Evolutionary conservation across 352 stramenopile genomes (phyloP).

Genomic region (Phytophthora ohioensis): DNA sequence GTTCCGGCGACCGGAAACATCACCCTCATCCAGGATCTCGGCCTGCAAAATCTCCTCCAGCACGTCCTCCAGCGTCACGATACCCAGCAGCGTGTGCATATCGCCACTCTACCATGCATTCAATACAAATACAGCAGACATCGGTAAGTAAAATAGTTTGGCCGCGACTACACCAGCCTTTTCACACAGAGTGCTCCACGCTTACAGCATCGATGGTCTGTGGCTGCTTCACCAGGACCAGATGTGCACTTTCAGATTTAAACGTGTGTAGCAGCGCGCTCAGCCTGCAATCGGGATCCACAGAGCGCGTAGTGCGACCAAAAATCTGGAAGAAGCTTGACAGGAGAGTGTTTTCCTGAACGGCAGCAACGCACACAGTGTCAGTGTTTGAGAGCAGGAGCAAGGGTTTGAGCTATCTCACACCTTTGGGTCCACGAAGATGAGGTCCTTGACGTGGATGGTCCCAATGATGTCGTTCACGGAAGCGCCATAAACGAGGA

Average conservation of each 20-base stretch:
- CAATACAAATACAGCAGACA: background rate
- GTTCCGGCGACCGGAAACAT: slow-evolving; percentile 58
- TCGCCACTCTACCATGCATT: slow-evolving; percentile 69
- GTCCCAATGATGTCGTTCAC: slow-evolving; percentile 95
- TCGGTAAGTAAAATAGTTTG: slow-evolving; percentile 7
- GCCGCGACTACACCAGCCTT: background rate
- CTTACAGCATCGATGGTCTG: slow-evolving; percentile 65
- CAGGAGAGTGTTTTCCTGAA: slow-evolving; percentile 68
- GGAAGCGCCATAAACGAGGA: slow-evolving; percentile 90
- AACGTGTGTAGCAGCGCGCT: slow-evolving; percentile 95
- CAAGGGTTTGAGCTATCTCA: slow-evolving; percentile 12
- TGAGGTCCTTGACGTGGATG: slow-evolving; percentile 99
- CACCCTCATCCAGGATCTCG: slow-evolving; percentile 97
- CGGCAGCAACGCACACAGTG: slow-evolving; percentile 21
- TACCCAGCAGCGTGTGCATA: slow-evolving; percentile 94
- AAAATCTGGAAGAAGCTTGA: slow-evolving; percentile 80
- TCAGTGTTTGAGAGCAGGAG: slow-evolving; percentile 65
- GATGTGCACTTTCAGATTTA: slow-evolving; percentile 92
- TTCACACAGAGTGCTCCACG: background rate
- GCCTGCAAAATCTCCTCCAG: slow-evolving; percentile 97
- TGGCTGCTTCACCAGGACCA: slow-evolving; percentile 95
- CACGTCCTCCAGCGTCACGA: slow-evolving; percentile 99
- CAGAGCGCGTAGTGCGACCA: slow-evolving; percentile 64
- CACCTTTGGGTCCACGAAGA: slow-evolving; percentile 98
- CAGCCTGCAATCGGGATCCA: slow-evolving; percentile 93